These are phyloP conservation scores for Tolypocladium pustulatum DNA, from an alignment of 2,329 filamentous ascomycete genomes.

Conservation along the genomic window DNA sequence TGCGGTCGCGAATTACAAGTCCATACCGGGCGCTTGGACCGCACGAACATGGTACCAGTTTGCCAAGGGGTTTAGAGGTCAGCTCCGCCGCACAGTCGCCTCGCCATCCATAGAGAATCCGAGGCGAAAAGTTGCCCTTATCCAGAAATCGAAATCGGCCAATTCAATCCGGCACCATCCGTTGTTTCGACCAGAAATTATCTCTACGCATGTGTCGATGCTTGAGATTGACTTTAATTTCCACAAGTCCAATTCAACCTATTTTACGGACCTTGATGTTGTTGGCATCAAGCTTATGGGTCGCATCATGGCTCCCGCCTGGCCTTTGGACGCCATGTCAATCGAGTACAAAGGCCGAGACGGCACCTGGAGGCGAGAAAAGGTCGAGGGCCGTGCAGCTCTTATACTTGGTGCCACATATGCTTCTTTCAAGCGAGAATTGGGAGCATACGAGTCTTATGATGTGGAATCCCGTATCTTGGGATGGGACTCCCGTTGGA, in stretches of 20 bases:
- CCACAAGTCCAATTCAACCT: constrained; percentile 3
- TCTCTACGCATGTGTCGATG: not conserved
- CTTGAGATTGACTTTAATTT: constrained; percentile 3
- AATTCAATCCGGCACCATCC: constrained; percentile 1
- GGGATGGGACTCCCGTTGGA: constrained; percentile 4
- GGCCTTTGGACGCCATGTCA: not conserved
- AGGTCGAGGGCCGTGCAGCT: not conserved
- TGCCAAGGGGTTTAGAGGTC: not conserved
- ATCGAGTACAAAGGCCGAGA: constrained; percentile 4
- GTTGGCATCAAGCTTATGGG: not conserved
- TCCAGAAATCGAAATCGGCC: not conserved
- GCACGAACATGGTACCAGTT: constrained; percentile 2
- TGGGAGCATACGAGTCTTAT: not conserved
- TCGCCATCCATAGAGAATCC: not conserved
- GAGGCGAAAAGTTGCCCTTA: not conserved
- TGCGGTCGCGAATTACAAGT: not conserved
- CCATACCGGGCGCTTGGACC: constrained; percentile 1
- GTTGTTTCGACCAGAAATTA: constrained; percentile 1
- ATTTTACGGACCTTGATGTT: constrained; percentile 1
- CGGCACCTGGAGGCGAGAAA: not conserved
- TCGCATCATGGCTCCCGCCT: constrained; percentile 1
- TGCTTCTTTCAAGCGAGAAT: constrained; percentile 2
- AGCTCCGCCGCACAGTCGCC: not conserved
- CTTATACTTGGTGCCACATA: constrained; percentile 3
- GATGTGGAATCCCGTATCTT: constrained; percentile 2